These are phyloP conservation scores for Amorphotheca resinae DNA, from an alignment of 495 filamentous ascomycete species.

Conservation along the genomic window DNA sequence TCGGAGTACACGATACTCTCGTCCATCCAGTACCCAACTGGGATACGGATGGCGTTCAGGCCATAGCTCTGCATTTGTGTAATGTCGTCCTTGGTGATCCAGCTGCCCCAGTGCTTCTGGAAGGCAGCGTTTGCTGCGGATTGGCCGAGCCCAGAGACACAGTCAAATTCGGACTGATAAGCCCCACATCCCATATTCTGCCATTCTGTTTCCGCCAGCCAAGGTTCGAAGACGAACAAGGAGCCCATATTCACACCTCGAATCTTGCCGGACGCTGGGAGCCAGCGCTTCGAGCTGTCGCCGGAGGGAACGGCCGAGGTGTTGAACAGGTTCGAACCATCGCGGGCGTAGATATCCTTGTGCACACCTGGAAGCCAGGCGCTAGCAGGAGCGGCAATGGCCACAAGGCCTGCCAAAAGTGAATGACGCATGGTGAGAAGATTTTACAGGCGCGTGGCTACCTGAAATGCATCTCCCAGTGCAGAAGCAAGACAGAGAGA, in stretches of 20 bases:
- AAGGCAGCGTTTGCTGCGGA: constrained; percentile 39
- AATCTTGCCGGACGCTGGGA: constrained; percentile 28
- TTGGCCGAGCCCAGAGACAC: constrained; percentile 42
- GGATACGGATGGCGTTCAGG: constrained; percentile 50
- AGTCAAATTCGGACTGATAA: constrained; percentile 42
- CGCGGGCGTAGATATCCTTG: background rate
- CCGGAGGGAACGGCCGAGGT: background rate
- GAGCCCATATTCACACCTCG: constrained; percentile 51
- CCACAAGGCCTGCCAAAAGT: no score
- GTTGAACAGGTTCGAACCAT: background rate
- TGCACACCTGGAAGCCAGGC: background rate
- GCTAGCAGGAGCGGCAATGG: background rate
- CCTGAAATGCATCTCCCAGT: no score
- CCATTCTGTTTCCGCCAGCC: constrained; percentile 42
- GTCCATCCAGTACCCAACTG: constrained; percentile 50
- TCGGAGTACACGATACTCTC: constrained; percentile 41
- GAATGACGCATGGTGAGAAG: background rate
- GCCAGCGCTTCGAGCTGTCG: background rate
- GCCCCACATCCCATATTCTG: constrained; percentile 40
- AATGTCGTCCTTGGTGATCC: constrained; percentile 46
- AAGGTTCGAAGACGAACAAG: constrained; percentile 47
- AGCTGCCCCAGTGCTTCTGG: constrained; percentile 43
- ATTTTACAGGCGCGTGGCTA: no score
- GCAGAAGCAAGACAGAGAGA: no score
- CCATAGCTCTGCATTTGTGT: constrained; percentile 38